Base-by-base conservation (phyloP, 805 yeast genomes). In the Metschnikowia santaceciliae region DNA sequence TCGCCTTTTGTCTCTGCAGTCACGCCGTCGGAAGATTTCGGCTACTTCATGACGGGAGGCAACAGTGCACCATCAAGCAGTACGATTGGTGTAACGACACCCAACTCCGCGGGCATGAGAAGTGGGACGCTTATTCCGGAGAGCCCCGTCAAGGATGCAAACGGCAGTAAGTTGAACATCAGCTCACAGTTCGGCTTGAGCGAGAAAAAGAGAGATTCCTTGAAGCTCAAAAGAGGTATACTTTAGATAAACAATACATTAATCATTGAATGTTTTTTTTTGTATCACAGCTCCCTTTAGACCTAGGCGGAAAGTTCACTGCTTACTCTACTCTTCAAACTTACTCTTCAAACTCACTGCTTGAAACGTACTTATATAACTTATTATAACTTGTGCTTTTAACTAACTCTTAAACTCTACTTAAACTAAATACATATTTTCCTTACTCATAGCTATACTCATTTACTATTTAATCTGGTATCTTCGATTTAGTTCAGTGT, bases 181-280 rank as follows among this genome's bases (percentile, higher is more conserved):
- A 71, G 72, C 11, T 51, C 61, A 13, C 71, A 69, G 52, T 63
- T 65, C 45, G 68, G 69, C 38, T 61, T 73, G 51, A 71, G 74
- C 56, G 78, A 74, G 49, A 74, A 72, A 63, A 74, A 74, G 62
- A 62, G 78, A 53, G 78, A 74, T 44, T 70, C 75, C 23, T 66
- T 74, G 54, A 74, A 72, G 54, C 57, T 74, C 60, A 74, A 74
- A 50, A 64, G 78, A 61, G 78, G 78, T 32, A 74, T 74, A 30
- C 75, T 67, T 56, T 74, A 61, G 47, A 38, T 26, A 7, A 14
- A 26, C 7, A 20, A 14, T 32, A n/a, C 6, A 42, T 14, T 4
- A 26, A 15, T 10, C 11, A 8, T 15, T 35, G 37, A 7, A 8
- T n/a, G 8, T 34, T 1, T 32, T 14, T 5, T 32, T 32, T 6